Evolutionary conservation across 2,329 filamentous ascomycete species (phyloP).

Genomic region (Dactylellina drechsleri): DNA sequence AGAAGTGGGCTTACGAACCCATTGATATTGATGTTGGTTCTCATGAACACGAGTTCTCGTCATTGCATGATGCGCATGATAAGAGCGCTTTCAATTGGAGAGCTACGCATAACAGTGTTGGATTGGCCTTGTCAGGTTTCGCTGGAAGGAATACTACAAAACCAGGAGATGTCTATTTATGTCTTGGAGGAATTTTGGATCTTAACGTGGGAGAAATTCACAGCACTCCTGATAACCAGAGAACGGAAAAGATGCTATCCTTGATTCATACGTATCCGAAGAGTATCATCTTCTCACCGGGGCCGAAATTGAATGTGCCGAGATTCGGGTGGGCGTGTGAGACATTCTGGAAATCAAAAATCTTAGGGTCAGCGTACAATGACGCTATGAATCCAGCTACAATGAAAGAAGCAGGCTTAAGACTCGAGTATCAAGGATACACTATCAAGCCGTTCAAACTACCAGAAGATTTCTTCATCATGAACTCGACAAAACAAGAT

Average conservation of each 20-base stretch:
- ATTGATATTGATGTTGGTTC: conserved; percentile 24
- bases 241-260: conserved; percentile 29
- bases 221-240: conserved; percentile 30
- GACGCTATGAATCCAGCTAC: conserved; percentile 28
- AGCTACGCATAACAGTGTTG: conserved; percentile 10
- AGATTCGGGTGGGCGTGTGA: conserved; percentile 39
- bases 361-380: conserved; percentile 21
- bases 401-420: conserved; percentile 34
- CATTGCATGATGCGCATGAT: conserved; percentile 13
- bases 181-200: conserved; percentile 32
- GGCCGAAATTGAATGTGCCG: conserved; percentile 23
- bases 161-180: conserved; percentile 34
- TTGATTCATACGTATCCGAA: conserved; percentile 33
- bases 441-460: conserved; percentile 31
- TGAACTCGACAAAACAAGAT: conserved; percentile 24
- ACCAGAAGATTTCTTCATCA: conserved; percentile 18
- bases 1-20: conserved; percentile 35
- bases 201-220: conserved; percentile 34
- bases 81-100: conserved; percentile 12
- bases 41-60: conserved; percentile 29
- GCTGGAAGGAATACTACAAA: conserved; percentile 41
- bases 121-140: conserved; percentile 35
- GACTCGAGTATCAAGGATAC: conserved; percentile 39
- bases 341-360: conserved; percentile 42
- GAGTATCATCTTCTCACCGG: conserved; percentile 43